These are phyloP conservation scores for Candida khao-thaluensis DNA, from an alignment of 805 yeast species.

Conservation along the genomic window DNA sequence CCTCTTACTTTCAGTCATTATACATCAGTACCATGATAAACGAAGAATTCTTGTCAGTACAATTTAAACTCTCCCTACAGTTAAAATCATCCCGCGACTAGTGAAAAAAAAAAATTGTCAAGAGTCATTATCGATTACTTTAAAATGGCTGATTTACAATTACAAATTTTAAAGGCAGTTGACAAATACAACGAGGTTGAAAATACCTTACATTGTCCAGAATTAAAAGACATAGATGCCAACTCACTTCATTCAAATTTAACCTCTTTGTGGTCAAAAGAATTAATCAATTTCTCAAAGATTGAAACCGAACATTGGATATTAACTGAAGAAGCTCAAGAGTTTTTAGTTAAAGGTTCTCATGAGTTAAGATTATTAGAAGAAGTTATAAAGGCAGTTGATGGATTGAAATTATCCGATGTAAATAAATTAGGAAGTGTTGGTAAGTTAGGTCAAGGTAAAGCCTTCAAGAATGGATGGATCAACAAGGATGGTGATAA, in stretches of 20 bases:
- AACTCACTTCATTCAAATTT: constrained; percentile 76
- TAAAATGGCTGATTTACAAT: constrained; percentile 67
- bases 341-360: constrained; percentile 76
- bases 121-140: not conserved
- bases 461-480: constrained; percentile 98
- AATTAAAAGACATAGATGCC: constrained; percentile 64
- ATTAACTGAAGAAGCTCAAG: constrained; percentile 78
- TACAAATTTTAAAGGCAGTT: constrained; percentile 61
- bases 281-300: constrained; percentile 71
- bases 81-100: constrained; percentile 3
- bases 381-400: constrained; percentile 70
- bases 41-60: too few species aligned
- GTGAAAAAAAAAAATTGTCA: constrained; percentile 10
- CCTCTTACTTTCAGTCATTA: too few species aligned
- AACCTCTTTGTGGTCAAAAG: constrained; percentile 79
- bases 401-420: constrained; percentile 79
- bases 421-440: constrained; percentile 72
- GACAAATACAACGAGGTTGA: constrained; percentile 56
- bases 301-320: constrained; percentile 75
- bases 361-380: constrained; percentile 82
- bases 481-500: constrained; percentile 82
- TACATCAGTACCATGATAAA: too few species aligned
- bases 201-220: constrained; percentile 58
- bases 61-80: constrained; percentile 1
- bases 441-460: constrained; percentile 93